Evolutionary conservation across 1,284 basidiomycete species (phyloP), one percentile per base, ranked within the genome.

Genomic region (Moesziomyces sp.): DNA sequence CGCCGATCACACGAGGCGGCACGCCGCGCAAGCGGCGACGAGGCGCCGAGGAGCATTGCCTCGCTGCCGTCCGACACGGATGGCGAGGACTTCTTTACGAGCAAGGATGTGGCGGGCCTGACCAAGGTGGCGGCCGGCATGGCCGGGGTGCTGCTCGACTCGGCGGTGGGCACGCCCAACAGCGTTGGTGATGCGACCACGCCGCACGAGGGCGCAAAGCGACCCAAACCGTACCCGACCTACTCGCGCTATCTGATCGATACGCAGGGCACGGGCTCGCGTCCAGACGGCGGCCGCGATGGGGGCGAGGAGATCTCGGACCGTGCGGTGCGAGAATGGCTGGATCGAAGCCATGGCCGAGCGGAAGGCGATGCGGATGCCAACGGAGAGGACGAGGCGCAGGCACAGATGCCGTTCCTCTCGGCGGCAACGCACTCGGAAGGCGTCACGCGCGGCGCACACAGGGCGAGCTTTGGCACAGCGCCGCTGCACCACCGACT

Each of bases 171-270:
- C 5, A 74, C 71, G 30, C 71, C 71, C 3, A 57, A 58, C 52
- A 69, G 58, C 21, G 55, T 61, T 0, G 58, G 57, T 8, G 60
- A 69, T 23, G 52, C 50, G 2, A 38, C 45, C 18, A 38, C 69
- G 38, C 49, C 59, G 8, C 58, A 59, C 16, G 44, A 28, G 14
- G 50, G 23, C 35, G 40, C 10, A 14, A 1, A 26, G 26, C 24
- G 71, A 26, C 71, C 71, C 11, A 74, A 74, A 13, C 71, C 71
- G 5, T 74, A 74, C 30, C 71, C 71, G 16, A 64, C 65, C 9
- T 69, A 68, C 33, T 69, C 65, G 26, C 14, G 57, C 13, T 63
- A 59, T 28, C 52, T 63, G 5, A 56, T 65, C 43, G 60, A 60
- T 30, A 60, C 52, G n/a, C 63, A 51, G 11, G 44, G 28, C n/a